Base-by-base conservation (phyloP, 768 basidiomycete genomes). In the Pisolithus microcarpus region DNA sequence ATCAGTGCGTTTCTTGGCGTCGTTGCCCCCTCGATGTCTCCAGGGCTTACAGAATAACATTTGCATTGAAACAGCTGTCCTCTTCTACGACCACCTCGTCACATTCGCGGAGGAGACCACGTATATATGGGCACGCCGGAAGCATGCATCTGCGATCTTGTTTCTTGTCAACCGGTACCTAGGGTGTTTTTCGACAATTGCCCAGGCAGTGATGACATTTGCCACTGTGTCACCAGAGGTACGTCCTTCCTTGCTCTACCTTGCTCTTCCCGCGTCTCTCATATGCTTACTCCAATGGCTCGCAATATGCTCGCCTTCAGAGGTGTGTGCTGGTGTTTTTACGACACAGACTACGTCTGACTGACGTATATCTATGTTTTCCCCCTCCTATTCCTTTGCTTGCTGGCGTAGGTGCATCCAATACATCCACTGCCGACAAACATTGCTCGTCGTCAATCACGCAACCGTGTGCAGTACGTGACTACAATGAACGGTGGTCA, bases 121-220 rank as follows among this genome's bases (percentile, higher is more conserved):
- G 15, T 68, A 70, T 46, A 57, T 81, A 5, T 81, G 79, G 79
- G 61, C 62, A 48, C 65, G 68, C 42, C 70, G 69, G 1, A 71
- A 70, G 48, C 65, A 62, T 1, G 46, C 55, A 8, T 72, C 74
- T 48, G 65, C 74, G 2, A 67, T 69, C 30, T 67, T 72, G 57
- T 80, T 80, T 60, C 72, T 76, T 45, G 43, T 75, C 31, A 77
- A 78, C 53, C 74, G 79, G 5, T 81, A 81, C 50, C 54, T 75
- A 28, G 67, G 74, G 2, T 66, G 76, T 45, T 60, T 75, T 39
- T 73, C 70, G 28, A 71, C 70, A 44, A 57, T 72, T 13, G 57
- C 54, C 7, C 64, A 69, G n/a, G 56, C 61, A 2, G 50, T 66
- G 15, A 15, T 56, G 71, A 31, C 64, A 56, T 70, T 52, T 56